These are phyloP conservation scores for Colletotrichum viniferum DNA, from an alignment of 2,329 filamentous ascomycete species.

Conservation along the genomic window DNA sequence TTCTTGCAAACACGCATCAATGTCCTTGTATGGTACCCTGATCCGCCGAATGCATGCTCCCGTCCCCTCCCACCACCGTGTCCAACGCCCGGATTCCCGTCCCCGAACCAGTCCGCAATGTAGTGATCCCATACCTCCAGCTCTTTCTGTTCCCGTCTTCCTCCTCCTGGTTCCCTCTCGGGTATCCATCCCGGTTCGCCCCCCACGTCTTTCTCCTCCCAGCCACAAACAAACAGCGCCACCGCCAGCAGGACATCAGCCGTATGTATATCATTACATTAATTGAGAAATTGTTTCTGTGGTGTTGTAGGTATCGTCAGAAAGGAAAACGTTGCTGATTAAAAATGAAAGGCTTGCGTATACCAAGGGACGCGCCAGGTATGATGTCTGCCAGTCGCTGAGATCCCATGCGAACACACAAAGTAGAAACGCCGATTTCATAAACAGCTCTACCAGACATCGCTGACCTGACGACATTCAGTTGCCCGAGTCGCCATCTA, in stretches of 20 bases:
- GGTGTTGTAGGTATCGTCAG: conserved; percentile 14
- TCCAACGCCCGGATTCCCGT: background rate
- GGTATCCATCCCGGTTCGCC: conserved; percentile 4
- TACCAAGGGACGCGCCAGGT: background rate
- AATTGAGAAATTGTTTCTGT: conserved; percentile 13
- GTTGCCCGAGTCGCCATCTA: background rate
- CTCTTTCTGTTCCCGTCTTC: background rate
- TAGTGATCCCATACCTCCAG: background rate
- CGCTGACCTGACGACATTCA: background rate
- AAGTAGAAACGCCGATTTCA: background rate
- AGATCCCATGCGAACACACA: background rate
- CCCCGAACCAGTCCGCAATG: background rate
- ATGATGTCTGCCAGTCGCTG: conserved; percentile 3
- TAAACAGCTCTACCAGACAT: background rate
- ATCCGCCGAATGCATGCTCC: background rate
- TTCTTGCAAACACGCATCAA: background rate
- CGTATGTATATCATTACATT: conserved; percentile 23
- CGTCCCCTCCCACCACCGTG: background rate
- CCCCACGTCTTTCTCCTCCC: background rate
- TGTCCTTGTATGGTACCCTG: background rate
- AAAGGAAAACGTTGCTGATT: background rate
- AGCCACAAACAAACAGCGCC: conserved; percentile 20
- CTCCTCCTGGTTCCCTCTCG: background rate
- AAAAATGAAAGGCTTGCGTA: background rate
- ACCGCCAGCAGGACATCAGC: conserved; percentile 14